Percentiles rank a stretch among this genome's conserved stretches.
Evolutionary conservation across 169 alveolate species (phyloP).

Genomic region (Theileria equi): DNA sequence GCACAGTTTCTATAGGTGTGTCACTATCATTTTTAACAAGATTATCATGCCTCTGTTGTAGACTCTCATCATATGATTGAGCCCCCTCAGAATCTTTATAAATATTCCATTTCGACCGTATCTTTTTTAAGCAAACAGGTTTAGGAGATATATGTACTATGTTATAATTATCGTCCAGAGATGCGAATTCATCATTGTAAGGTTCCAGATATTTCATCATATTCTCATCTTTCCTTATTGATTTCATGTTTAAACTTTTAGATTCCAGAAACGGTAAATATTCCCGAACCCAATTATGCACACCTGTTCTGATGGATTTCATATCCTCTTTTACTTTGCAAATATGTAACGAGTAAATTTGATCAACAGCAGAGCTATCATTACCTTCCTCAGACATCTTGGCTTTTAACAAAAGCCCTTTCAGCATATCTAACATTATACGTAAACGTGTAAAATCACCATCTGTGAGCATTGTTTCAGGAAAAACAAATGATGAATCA

Average conservation of each 20-base stretch:
- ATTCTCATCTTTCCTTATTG: not conserved
- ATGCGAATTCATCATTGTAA: not conserved
- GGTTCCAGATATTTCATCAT: not conserved
- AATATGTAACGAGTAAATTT: not conserved
- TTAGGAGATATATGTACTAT: slow-evolving; percentile 24
- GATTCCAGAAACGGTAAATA: slow-evolving; percentile 55
- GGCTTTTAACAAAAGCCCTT: slow-evolving; percentile 4
- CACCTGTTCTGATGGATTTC: slow-evolving; percentile 18
- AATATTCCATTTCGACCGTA: no score
- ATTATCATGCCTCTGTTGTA: not conserved
- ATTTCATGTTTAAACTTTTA: slow-evolving; percentile 1
- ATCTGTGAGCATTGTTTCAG: slow-evolving; percentile 32
- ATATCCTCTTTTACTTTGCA: slow-evolving; percentile 11
- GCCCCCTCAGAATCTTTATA: no score
- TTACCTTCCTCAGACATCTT: not conserved
- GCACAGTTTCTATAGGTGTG: slow-evolving; percentile 1
- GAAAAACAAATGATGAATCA: slow-evolving; percentile 19
- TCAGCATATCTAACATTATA: slow-evolving; percentile 18
- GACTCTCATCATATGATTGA: no score
- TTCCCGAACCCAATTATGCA: slow-evolving; percentile 38
- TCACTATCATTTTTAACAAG: not conserved
- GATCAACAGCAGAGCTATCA: not conserved
- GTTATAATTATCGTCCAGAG: not conserved
- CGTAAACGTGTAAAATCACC: slow-evolving; percentile 23
- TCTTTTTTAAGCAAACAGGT: not conserved